Evolutionary conservation across 495 filamentous ascomycete species (phyloP).

Genomic region (Aspergillus funiculosus): DNA sequence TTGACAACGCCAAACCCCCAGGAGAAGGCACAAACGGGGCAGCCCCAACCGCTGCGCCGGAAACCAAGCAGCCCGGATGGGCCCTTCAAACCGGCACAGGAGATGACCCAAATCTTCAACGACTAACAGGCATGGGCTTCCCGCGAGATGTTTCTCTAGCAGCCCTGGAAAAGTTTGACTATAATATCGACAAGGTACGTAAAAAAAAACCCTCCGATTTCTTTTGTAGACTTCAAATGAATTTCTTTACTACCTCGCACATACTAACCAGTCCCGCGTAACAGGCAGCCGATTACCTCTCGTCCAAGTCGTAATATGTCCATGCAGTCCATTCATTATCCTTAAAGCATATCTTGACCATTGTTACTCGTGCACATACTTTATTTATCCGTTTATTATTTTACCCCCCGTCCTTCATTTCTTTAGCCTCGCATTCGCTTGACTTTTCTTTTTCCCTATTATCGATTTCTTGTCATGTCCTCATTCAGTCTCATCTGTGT

Average conservation of each 20-base stretch:
- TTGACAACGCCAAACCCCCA: slow-evolving; percentile 52
- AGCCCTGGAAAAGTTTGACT: slow-evolving; percentile 90
- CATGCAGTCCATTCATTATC: background rate
- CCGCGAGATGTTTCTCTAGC: slow-evolving; percentile 67
- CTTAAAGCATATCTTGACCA: background rate
- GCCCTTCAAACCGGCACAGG: slow-evolving; percentile 69
- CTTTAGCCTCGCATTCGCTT: slow-evolving; percentile 2
- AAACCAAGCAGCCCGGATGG: slow-evolving; percentile 51
- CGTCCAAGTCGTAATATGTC: slow-evolving; percentile 13
- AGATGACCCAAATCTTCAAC: slow-evolving; percentile 88
- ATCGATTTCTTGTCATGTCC: background rate
- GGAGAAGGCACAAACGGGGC: slow-evolving; percentile 25
- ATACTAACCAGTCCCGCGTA: background rate
- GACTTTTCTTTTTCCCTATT: background rate
- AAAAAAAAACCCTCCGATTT: slow-evolving; percentile 6
- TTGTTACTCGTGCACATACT: slow-evolving; percentile 17
- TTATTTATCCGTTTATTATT: slow-evolving; percentile 8
- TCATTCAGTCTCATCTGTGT: slow-evolving; percentile 2
- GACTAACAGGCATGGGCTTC: slow-evolving; percentile 89
- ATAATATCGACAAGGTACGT: slow-evolving; percentile 89
- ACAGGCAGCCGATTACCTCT: slow-evolving; percentile 19
- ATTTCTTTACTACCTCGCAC: background rate
- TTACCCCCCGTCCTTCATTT: slow-evolving; percentile 6
- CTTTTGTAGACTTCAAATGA: background rate
- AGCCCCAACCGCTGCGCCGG: slow-evolving; percentile 2